Percentiles rank a stretch among this genome's conserved stretches.
Evolutionary conservation across 345 rosid genomes (phyloP).

Genomic region (Cardamine occulta): DNA sequence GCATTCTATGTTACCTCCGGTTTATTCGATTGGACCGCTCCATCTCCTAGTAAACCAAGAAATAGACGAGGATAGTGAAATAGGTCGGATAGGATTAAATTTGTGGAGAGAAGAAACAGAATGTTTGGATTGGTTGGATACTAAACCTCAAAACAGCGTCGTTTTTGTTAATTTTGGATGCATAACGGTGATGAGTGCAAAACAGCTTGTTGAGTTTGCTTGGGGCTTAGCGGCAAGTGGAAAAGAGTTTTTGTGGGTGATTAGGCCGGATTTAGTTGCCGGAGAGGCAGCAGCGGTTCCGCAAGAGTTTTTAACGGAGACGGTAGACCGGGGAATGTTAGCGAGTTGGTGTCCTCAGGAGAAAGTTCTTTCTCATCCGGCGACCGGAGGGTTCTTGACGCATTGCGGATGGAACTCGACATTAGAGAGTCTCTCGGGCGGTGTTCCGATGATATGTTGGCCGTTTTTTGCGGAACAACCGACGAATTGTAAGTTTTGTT

Average conservation of each 20-base stretch:
- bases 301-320: constrained; percentile 46
- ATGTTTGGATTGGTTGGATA: constrained; percentile 44
- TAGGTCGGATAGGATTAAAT: constrained; percentile 14
- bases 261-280: constrained; percentile 55
- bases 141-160: constrained; percentile 34
- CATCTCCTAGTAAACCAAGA: constrained; percentile 19
- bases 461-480: constrained; percentile 70
- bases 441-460: constrained; percentile 68
- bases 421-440: constrained; percentile 48
- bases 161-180: constrained; percentile 39
- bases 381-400: constrained; percentile 59
- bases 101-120: constrained; percentile 44
- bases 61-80: background rate
- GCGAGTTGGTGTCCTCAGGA: constrained; percentile 68
- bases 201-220: constrained; percentile 43
- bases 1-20: constrained; percentile 37
- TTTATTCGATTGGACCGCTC: constrained; percentile 39
- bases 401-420: constrained; percentile 75
- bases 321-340: constrained; percentile 46
- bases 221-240: constrained; percentile 71
- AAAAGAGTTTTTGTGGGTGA: constrained; percentile 59
- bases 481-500: constrained; percentile 55
- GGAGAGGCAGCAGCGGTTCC: constrained; percentile 52
- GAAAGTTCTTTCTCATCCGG: constrained; percentile 53
- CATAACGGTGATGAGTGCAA: constrained; percentile 33